These are phyloP conservation scores for Salvia splendens DNA, from an alignment of 257 asterid genomes.

Conservation along the genomic window DNA sequence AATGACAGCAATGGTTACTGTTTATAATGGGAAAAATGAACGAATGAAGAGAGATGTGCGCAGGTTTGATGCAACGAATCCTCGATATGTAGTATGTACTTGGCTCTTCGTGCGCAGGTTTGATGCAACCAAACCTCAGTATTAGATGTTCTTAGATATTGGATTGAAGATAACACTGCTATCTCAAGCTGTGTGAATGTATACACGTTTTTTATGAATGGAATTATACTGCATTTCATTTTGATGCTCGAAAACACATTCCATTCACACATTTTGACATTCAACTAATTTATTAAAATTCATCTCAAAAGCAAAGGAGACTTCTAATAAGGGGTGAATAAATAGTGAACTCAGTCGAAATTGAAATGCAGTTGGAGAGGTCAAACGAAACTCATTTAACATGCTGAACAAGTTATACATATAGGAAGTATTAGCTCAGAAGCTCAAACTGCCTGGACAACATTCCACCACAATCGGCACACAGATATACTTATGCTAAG, in stretches of 20 bases:
- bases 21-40: neutral
- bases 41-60: neutral
- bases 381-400: too few species aligned
- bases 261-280: too few species aligned
- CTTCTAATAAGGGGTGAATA: too few species aligned
- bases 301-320: too few species aligned
- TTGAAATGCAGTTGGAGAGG: too few species aligned
- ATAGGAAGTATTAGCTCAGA: too few species aligned
- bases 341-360: too few species aligned
- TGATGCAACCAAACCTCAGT: slow-evolving; percentile 6
- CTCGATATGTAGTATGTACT: neutral
- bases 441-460: too few species aligned
- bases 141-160: neutral
- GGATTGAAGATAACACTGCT: neutral
- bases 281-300: too few species aligned
- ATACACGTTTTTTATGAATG: slow-evolving; percentile 2
- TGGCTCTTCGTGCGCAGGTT: too few species aligned
- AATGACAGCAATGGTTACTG: neutral
- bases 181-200: neutral
- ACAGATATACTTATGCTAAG: slow-evolving; percentile 4
- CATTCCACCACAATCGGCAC: too few species aligned
- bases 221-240: neutral
- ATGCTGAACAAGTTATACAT: too few species aligned
- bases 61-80: slow-evolving; percentile 7
- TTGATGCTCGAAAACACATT: neutral